These are phyloP conservation scores for Sophora flavescens DNA, from an alignment of 306 rosid genomes.

Conservation along the genomic window DNA sequence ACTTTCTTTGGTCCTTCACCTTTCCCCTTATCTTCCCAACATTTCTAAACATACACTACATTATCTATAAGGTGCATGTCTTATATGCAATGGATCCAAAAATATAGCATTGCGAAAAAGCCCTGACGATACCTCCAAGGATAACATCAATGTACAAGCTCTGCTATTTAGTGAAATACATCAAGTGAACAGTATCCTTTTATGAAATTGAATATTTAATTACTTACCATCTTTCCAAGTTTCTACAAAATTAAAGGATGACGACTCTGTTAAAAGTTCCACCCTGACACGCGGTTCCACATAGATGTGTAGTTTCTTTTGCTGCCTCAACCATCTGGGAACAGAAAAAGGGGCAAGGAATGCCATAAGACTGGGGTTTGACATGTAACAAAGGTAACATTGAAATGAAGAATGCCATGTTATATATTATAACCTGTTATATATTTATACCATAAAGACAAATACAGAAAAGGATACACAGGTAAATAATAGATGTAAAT, in stretches of 20 bases:
- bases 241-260: constrained; percentile 78
- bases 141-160: constrained; percentile 33
- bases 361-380: constrained; percentile 24
- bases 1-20: constrained; percentile 2
- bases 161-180: constrained; percentile 7
- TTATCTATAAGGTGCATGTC: constrained; percentile 15
- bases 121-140: constrained; percentile 4
- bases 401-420: constrained; percentile 10
- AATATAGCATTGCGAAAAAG: constrained; percentile 28
- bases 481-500: constrained; percentile 25
- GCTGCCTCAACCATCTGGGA: constrained; percentile 89
- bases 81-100: constrained; percentile 35
- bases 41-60: constrained; percentile 6
- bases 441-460: constrained; percentile 30
- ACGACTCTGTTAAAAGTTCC: constrained; percentile 79
- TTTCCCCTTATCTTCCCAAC: constrained; percentile 17
- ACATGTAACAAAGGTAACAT: constrained; percentile 16
- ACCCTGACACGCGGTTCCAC: constrained; percentile 87
- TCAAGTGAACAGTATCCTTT: constrained; percentile 19
- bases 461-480: constrained; percentile 14
- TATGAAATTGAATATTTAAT: constrained; percentile 37
- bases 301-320: constrained; percentile 69
- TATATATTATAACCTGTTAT: constrained; percentile 12
- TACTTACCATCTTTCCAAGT: constrained; percentile 89
- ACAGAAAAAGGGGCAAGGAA: constrained; percentile 33